Evolutionary conservation across 768 basidiomycete genomes (phyloP).

Genomic region (Boletus barrowsii): DNA sequence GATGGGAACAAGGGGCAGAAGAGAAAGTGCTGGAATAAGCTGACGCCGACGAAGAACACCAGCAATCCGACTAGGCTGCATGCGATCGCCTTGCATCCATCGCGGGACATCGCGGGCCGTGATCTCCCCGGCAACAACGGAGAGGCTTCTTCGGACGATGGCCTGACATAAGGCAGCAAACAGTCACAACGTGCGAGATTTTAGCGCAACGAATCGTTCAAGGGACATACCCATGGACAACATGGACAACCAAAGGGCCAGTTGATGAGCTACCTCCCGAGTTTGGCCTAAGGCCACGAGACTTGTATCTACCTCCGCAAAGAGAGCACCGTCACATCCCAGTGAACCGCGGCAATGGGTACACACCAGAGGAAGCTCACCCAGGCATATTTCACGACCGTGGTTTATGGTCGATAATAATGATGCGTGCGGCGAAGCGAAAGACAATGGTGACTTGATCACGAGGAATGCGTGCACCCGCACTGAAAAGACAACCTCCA

Average conservation of each 20-base stretch:
- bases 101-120: background rate
- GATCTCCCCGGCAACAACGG: constrained; percentile 9
- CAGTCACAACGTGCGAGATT: background rate
- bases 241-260: background rate
- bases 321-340: background rate
- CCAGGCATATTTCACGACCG: background rate
- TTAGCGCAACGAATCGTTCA: background rate
- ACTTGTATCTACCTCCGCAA: background rate
- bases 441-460: background rate
- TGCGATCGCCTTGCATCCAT: background rate
- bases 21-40: constrained; percentile 1
- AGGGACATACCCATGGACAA: background rate
- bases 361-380: background rate
- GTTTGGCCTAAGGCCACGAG: too few relatives aligned
- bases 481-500: constrained; percentile 5
- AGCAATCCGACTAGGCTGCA: background rate
- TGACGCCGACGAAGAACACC: background rate
- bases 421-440: too few relatives aligned
- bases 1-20: constrained; percentile 12
- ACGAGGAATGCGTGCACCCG: background rate
- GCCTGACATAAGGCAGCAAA: background rate
- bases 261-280: background rate
- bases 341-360: background rate
- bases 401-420: too few relatives aligned
- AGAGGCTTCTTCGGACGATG: constrained; percentile 1